These are phyloP conservation scores for Reutealis trisperma DNA, from an alignment of 345 rosid genomes.

Conservation along the genomic window DNA sequence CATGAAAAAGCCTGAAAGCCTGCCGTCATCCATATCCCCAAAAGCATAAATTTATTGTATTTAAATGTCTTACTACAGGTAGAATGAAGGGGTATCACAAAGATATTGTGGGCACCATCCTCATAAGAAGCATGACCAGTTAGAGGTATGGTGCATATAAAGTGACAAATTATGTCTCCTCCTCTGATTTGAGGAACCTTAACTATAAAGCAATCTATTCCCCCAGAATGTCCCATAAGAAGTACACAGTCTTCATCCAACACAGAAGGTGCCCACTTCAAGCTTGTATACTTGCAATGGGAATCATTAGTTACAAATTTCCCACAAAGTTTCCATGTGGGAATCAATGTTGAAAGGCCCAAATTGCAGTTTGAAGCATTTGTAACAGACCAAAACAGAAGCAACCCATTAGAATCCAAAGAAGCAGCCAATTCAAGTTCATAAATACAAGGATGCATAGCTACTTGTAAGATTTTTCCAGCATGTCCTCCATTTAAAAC, in stretches of 20 bases:
- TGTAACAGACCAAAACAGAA: conserved; percentile 68
- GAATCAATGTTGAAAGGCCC: conserved; percentile 46
- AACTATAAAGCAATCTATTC: conserved; percentile 84
- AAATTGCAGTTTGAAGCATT: conserved; percentile 39
- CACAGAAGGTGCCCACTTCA: conserved; percentile 78
- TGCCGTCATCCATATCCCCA: conserved; percentile 69
- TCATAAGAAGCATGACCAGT: conserved; percentile 39
- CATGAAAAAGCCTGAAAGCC: conserved; percentile 67
- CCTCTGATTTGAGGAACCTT: conserved; percentile 40
- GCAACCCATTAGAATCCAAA: conserved; percentile 72
- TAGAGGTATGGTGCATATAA: conserved; percentile 70
- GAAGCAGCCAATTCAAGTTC: conserved; percentile 65
- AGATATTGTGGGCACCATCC: conserved; percentile 66
- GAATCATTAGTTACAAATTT: conserved; percentile 45
- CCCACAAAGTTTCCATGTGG: conserved; percentile 66
- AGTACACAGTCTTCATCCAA: conserved; percentile 57
- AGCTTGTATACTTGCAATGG: conserved; percentile 58
- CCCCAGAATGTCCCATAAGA: conserved; percentile 69
- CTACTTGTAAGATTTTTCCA: conserved; percentile 66
- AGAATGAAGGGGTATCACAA: conserved; percentile 51
- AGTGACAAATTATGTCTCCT: conserved; percentile 41
- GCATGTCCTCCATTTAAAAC: conserved; percentile 57
- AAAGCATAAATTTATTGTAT: conserved; percentile 59
- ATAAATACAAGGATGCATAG: conserved; percentile 52
- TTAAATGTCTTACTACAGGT: conserved; percentile 50